Evolutionary conservation across 1,139 yeast species (phyloP).

Genomic region (Saccharomyces hybrid): DNA sequence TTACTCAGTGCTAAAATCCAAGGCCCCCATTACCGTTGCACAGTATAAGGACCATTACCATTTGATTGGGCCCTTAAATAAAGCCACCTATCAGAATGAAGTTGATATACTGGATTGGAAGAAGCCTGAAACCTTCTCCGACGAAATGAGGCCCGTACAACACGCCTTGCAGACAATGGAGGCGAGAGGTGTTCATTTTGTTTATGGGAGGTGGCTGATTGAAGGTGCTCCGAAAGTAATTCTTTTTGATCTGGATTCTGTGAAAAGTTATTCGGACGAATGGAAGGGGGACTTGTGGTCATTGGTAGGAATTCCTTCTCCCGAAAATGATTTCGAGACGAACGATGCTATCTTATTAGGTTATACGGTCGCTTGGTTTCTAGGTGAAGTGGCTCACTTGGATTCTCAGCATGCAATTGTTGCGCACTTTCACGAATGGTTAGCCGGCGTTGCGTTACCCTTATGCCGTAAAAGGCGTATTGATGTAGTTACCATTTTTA

Average conservation of each 20-base stretch:
- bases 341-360: slow-evolving; percentile 89
- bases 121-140: slow-evolving; percentile 48
- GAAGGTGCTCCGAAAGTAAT: slow-evolving; percentile 94
- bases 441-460: slow-evolving; percentile 92
- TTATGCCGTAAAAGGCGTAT: slow-evolving; percentile 82
- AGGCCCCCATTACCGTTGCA: slow-evolving; percentile 92
- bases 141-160: slow-evolving; percentile 20
- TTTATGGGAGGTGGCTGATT: slow-evolving; percentile 92
- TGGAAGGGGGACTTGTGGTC: slow-evolving; percentile 94
- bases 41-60: slow-evolving; percentile 85
- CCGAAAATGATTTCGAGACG: slow-evolving; percentile 77
- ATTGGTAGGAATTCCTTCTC: slow-evolving; percentile 87
- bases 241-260: slow-evolving; percentile 76
- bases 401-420: slow-evolving; percentile 83
- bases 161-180: slow-evolving; percentile 48
- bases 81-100: slow-evolving; percentile 76
- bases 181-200: slow-evolving; percentile 71
- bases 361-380: slow-evolving; percentile 89
- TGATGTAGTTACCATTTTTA: slow-evolving; percentile 89
- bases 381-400: slow-evolving; percentile 83
- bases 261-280: slow-evolving; percentile 58
- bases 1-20: slow-evolving; percentile 88
- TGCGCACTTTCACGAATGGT: slow-evolving; percentile 95
- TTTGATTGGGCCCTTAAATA: slow-evolving; percentile 76
- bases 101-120: slow-evolving; percentile 73